phyloP scores from a whole-genome alignment of 2,329 filamentous ascomycete genomes.

The Ceratocystis ficicola region DNA sequence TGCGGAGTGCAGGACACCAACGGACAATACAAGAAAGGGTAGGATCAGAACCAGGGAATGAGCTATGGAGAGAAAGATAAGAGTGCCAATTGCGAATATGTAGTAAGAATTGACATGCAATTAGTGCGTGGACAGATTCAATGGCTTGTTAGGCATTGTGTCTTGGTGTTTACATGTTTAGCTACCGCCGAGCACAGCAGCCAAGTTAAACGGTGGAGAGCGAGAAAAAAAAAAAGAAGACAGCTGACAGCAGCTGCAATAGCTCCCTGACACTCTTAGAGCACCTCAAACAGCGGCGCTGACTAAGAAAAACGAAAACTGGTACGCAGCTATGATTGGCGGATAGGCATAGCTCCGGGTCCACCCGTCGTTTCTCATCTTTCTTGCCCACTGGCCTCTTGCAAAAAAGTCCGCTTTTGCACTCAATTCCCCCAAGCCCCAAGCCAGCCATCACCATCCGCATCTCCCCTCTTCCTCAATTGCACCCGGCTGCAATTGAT shows the following conservation, averaged over 20 bases:
- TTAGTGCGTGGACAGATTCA: background rate
- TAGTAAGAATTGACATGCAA: background rate
- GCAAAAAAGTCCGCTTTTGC: constrained; percentile 24
- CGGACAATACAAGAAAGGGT: background rate
- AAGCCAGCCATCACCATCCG: constrained; percentile 23
- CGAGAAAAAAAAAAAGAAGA: constrained; percentile 17
- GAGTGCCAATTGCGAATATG: background rate
- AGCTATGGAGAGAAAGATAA: background rate
- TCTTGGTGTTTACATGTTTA: background rate
- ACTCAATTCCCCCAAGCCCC: constrained; percentile 21
- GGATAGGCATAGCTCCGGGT: constrained; percentile 20
- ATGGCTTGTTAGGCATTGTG: constrained; percentile 2
- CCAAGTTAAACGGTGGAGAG: constrained; percentile 17
- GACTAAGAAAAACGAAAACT: constrained; percentile 21
- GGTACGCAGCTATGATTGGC: constrained; percentile 20
- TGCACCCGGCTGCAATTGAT: constrained; percentile 52
- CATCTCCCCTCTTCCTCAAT: constrained; percentile 38
- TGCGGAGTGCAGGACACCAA: background rate
- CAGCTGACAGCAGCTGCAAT: constrained; percentile 3
- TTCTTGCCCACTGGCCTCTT: constrained; percentile 23
- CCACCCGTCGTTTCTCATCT: constrained; percentile 23
- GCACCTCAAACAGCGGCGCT: background rate
- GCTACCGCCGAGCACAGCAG: constrained; percentile 15
- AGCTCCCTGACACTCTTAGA: background rate
- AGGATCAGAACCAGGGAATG: constrained; percentile 8